phyloP scores from a whole-genome alignment of 306 rosid genomes.

The Cucumis sativus region DNA sequence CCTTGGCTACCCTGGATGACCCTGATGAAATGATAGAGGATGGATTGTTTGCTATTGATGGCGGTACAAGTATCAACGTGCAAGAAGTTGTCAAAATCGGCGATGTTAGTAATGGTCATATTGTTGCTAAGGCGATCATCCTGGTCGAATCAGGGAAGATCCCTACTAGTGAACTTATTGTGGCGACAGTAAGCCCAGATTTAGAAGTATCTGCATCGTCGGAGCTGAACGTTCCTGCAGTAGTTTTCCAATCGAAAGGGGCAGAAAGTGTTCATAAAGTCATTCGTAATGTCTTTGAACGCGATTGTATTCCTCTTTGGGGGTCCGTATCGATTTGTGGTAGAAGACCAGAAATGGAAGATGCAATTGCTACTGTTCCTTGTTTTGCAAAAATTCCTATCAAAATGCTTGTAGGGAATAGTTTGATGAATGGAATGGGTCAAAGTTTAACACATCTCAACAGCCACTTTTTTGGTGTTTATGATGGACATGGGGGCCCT shows the following conservation, averaged over 20 bases:
- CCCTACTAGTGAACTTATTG: constrained; percentile 34
- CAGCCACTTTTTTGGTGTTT: constrained; percentile 46
- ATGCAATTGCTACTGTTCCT: constrained; percentile 36
- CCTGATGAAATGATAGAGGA: constrained; percentile 15
- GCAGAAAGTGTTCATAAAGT: constrained; percentile 13
- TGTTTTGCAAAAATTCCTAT: constrained; percentile 34
- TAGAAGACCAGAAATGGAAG: constrained; percentile 52
- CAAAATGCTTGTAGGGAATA: constrained; percentile 27
- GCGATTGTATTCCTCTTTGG: constrained; percentile 48
- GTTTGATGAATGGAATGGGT: constrained; percentile 18
- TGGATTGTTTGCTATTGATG: constrained; percentile 14
- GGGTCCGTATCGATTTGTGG: constrained; percentile 46
- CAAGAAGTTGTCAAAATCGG: constrained; percentile 27
- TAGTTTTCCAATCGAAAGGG: constrained; percentile 26
- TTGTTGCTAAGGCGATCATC: constrained; percentile 39
- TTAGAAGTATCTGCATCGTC: constrained; percentile 18
- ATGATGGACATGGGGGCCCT: constrained; percentile 59
- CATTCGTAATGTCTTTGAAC: constrained; percentile 31
- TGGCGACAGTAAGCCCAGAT: constrained; percentile 28
- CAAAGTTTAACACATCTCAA: constrained; percentile 33
- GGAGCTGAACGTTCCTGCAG: constrained; percentile 18
- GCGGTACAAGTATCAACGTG: constrained; percentile 16
- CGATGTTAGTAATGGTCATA: constrained; percentile 20
- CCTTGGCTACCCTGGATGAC: constrained; percentile 9
- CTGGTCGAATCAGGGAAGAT: constrained; percentile 35